A percentile compares a stretch with the other conserved stretches of the same genome.
Evolutionary conservation across 768 basidiomycete genomes (phyloP).

Genomic region (Boletus subcaerulescens): DNA sequence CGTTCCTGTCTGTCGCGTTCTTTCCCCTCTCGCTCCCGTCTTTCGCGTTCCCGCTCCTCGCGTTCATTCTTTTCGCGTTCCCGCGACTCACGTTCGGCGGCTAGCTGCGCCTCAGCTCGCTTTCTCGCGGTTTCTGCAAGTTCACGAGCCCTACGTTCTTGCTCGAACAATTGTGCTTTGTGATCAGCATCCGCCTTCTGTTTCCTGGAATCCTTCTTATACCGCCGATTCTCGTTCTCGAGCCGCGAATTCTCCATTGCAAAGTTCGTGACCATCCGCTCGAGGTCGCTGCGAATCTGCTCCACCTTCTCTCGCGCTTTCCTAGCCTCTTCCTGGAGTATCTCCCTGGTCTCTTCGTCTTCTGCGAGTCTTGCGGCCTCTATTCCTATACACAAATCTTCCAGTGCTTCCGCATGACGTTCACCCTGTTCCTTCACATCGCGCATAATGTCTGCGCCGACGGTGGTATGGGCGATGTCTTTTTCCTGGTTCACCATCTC

Average conservation of each 20-base stretch:
- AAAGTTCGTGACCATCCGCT: slow-evolving; percentile 38
- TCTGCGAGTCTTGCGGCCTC: slow-evolving; percentile 40
- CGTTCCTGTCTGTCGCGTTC: slow-evolving; percentile 6
- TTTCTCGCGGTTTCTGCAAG: slow-evolving; percentile 20
- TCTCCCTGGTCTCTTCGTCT: slow-evolving; percentile 42
- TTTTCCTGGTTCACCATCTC: slow-evolving; percentile 52
- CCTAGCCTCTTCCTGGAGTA: slow-evolving; percentile 41
- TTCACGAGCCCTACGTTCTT: slow-evolving; percentile 26
- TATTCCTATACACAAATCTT: slow-evolving; percentile 43
- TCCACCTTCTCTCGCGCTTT: slow-evolving; percentile 42
- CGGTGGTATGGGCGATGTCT: slow-evolving; percentile 48
- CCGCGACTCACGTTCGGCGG: slow-evolving; percentile 6
- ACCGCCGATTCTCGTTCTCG: slow-evolving; percentile 25
- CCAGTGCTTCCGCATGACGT: slow-evolving; percentile 45
- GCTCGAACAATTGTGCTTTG: slow-evolving; percentile 16
- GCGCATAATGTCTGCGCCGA: slow-evolving; percentile 48
- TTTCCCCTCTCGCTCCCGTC: not conserved
- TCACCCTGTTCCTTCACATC: slow-evolving; percentile 45
- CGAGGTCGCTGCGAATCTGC: slow-evolving; percentile 38
- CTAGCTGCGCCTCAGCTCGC: slow-evolving; percentile 18
- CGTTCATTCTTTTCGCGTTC: slow-evolving; percentile 8
- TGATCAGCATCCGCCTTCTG: slow-evolving; percentile 22
- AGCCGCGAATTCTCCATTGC: slow-evolving; percentile 34
- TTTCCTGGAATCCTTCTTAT: slow-evolving; percentile 14
- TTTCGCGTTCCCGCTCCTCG: not conserved